Evolutionary conservation across 805 yeast genomes (phyloP).

Genomic region (Isabelozyma pseudorhagii): DNA sequence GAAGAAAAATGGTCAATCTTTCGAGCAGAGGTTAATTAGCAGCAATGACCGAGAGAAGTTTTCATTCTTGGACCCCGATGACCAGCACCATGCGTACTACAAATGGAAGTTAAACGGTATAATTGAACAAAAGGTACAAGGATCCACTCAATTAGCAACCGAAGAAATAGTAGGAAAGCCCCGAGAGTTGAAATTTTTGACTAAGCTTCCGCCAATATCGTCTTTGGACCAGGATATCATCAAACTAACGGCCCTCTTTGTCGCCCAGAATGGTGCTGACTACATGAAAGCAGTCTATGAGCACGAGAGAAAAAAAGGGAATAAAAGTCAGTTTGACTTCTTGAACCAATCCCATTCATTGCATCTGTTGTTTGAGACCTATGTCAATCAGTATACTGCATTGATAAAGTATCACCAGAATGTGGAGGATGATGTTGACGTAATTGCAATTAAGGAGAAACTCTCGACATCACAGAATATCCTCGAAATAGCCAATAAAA

Average conservation of each 20-base stretch:
- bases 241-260: slow-evolving; percentile 67
- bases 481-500: slow-evolving; percentile 43
- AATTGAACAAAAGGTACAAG: slow-evolving; percentile 1
- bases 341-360: slow-evolving; percentile 58
- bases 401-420: slow-evolving; percentile 14
- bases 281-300: slow-evolving; percentile 30
- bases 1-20: slow-evolving; percentile 59
- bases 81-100: slow-evolving; percentile 61
- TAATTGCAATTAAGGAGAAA: slow-evolving; percentile 2
- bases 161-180: slow-evolving; percentile 10
- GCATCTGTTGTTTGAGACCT: slow-evolving; percentile 45
- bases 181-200: slow-evolving; percentile 19
- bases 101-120: slow-evolving; percentile 38
- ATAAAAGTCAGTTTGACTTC: slow-evolving; percentile 65
- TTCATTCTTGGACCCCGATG: slow-evolving; percentile 54
- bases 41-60: slow-evolving; percentile 54
- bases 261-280: slow-evolving; percentile 55
- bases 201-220: slow-evolving; percentile 43
- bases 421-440: slow-evolving; percentile 6
- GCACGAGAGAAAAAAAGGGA: slow-evolving; percentile 34
- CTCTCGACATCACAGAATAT: slow-evolving; percentile 28
- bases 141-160: neutral
- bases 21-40: slow-evolving; percentile 55
- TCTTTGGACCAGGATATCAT: slow-evolving; percentile 64
- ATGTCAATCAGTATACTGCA: slow-evolving; percentile 53